These are phyloP conservation scores for Furcasterigmium sp. DNA, from an alignment of 2,329 filamentous ascomycete genomes.

Conservation along the genomic window DNA sequence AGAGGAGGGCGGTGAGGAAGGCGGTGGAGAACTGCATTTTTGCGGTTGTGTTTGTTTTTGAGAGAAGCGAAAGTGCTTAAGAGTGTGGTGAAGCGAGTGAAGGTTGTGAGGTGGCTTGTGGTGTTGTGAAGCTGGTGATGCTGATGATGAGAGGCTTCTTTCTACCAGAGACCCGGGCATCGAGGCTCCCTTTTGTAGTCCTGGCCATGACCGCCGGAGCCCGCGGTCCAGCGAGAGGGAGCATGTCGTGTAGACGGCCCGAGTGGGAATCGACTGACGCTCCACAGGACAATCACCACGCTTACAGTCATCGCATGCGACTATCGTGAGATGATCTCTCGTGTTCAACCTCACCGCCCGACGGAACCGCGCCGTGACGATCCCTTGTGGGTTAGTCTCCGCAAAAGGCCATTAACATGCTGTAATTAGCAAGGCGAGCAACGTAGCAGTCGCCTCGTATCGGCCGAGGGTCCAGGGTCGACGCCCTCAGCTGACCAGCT, in stretches of 20 bases:
- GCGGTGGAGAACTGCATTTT: slow-evolving; percentile 38
- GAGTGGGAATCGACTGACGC: neutral
- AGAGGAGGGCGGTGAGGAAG: slow-evolving; percentile 27
- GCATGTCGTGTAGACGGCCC: neutral
- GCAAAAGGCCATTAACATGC: neutral
- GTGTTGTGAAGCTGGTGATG: neutral
- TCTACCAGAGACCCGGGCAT: neutral
- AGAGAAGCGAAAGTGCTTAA: neutral
- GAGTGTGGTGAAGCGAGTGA: neutral
- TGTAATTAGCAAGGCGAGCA: too few relatives aligned
- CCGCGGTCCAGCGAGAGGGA: neutral
- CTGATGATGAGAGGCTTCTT: neutral
- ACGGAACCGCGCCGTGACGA: neutral
- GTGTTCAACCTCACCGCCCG: neutral
- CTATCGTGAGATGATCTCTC: neutral
- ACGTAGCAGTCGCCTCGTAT: too few relatives aligned
- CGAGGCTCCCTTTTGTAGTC: neutral
- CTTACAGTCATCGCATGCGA: neutral
- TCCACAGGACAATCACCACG: neutral
- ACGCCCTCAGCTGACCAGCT: too few relatives aligned
- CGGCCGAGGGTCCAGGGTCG: too few relatives aligned
- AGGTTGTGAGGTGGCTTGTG: neutral
- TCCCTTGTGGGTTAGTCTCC: neutral
- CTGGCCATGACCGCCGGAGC: neutral
- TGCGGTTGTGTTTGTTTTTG: slow-evolving; percentile 8